phyloP scores from a whole-genome alignment of 805 yeast genomes.

The Teunomyces pallodes region DNA sequence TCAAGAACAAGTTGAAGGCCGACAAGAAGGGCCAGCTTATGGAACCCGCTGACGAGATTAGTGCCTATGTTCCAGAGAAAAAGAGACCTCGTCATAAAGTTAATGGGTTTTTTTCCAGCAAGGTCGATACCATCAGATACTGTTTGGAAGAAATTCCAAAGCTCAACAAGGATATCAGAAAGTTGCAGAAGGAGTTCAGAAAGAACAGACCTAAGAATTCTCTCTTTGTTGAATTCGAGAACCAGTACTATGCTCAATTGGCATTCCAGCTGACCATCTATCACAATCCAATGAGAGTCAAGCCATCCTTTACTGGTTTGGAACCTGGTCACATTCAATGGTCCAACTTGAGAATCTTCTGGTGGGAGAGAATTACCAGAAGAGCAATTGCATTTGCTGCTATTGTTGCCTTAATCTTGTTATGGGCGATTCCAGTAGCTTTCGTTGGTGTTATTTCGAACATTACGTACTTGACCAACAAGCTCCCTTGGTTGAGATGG shows the following conservation, averaged over 20 bases:
- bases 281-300: slow-evolving; percentile 63
- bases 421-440: slow-evolving; percentile 92
- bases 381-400: slow-evolving; percentile 49
- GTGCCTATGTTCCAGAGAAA: slow-evolving; percentile 58
- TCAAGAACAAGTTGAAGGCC: slow-evolving; percentile 60
- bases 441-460: slow-evolving; percentile 93
- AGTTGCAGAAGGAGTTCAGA: slow-evolving; percentile 50
- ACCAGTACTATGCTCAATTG: slow-evolving; percentile 71
- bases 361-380: slow-evolving; percentile 74
- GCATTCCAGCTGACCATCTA: slow-evolving; percentile 64
- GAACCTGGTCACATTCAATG: slow-evolving; percentile 64
- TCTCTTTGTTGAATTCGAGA: slow-evolving; percentile 73
- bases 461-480: slow-evolving; percentile 66
- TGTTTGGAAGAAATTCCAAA: slow-evolving; percentile 56
- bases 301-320: slow-evolving; percentile 60
- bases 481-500: slow-evolving; percentile 72
- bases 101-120: slow-evolving; percentile 47
- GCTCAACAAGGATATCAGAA: slow-evolving; percentile 54
- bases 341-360: slow-evolving; percentile 71
- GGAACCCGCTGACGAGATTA: slow-evolving; percentile 47
- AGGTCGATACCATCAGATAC: slow-evolving; percentile 61
- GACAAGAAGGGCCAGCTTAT: slow-evolving; percentile 60
- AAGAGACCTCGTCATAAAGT: slow-evolving; percentile 63
- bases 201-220: slow-evolving; percentile 67
- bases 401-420: slow-evolving; percentile 52